These are phyloP conservation scores for Gracilaria vermiculophylla DNA, from an alignment of 23 red algal genomes.

Conservation along the genomic window DNA sequence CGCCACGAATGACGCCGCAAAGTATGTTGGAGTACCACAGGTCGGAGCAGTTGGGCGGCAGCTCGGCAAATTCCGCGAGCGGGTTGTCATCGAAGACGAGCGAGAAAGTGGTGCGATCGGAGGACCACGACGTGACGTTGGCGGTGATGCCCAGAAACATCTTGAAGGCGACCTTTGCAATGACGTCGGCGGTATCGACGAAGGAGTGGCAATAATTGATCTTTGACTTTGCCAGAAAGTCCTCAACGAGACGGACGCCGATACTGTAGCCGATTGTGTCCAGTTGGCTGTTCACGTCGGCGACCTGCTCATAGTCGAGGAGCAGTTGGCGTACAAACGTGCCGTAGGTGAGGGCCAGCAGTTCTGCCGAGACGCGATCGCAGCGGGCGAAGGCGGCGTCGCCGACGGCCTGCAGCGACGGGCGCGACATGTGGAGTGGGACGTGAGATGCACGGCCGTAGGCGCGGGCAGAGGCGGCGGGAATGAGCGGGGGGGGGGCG, in stretches of 20 bases:
- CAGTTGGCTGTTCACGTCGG: constrained; percentile 90
- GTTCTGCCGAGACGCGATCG: constrained; percentile 89
- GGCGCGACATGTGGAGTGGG: constrained; percentile 46
- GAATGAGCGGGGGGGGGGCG: too few relatives aligned
- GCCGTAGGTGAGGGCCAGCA: constrained; percentile 99
- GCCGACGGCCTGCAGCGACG: constrained; percentile 74
- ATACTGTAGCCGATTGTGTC: constrained; percentile 95
- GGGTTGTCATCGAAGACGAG: constrained; percentile 95
- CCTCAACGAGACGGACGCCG: constrained; percentile 90
- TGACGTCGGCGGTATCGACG: constrained; percentile 78
- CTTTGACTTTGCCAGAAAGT: constrained; percentile 91
- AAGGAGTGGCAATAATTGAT: constrained; percentile 66
- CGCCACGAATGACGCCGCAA: constrained; percentile 95
- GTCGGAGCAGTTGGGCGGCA: constrained; percentile 54
- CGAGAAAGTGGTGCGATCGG: constrained; percentile 65
- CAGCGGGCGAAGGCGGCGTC: constrained; percentile 76
- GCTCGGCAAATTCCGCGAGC: constrained; percentile 94
- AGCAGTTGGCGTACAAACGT: constrained; percentile 91
- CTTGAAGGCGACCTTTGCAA: constrained; percentile 92
- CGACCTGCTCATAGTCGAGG: constrained; percentile 82
- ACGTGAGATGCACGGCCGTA: neutral
- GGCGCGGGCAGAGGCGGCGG: too few relatives aligned
- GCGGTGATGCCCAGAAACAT: constrained; percentile 96
- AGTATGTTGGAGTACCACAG: constrained; percentile 94
- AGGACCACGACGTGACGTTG: constrained; percentile 54